These are phyloP conservation scores for Trichoderma endophyticum DNA, from an alignment of 2,329 filamentous ascomycete species.

Conservation along the genomic window DNA sequence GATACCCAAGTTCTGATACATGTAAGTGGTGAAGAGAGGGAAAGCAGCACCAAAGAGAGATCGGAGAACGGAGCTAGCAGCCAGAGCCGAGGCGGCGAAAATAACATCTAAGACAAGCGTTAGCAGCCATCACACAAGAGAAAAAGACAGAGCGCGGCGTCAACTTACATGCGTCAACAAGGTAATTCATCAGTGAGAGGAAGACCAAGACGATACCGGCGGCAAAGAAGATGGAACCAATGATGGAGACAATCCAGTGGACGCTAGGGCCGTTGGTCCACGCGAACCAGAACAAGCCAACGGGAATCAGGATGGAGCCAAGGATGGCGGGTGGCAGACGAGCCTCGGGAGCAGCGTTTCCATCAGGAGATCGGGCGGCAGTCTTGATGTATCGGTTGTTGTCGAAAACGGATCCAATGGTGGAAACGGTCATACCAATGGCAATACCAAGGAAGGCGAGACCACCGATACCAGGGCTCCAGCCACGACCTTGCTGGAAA, in stretches of 20 bases:
- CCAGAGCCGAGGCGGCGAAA: slow-evolving; percentile 71
- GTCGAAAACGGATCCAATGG: slow-evolving; percentile 49
- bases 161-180: slow-evolving; percentile 57
- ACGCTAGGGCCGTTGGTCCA: slow-evolving; percentile 58
- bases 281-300: slow-evolving; percentile 63
- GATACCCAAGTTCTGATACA: slow-evolving; percentile 60
- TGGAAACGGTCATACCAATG: slow-evolving; percentile 59
- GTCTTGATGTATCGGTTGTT: slow-evolving; percentile 51
- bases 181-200: slow-evolving; percentile 62
- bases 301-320: slow-evolving; percentile 55
- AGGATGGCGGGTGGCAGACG: slow-evolving; percentile 59
- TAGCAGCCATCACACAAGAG: slow-evolving; percentile 14
- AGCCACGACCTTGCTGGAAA: slow-evolving; percentile 56
- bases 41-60: slow-evolving; percentile 71
- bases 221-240: slow-evolving; percentile 49
- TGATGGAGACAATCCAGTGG: slow-evolving; percentile 54
- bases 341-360: slow-evolving; percentile 61
- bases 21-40: slow-evolving; percentile 65
- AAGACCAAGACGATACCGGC: slow-evolving; percentile 62
- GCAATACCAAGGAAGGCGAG: slow-evolving; percentile 63
- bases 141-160: background rate
- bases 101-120: slow-evolving; percentile 52
- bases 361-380: slow-evolving; percentile 46
- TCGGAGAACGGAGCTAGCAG: slow-evolving; percentile 68
- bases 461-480: slow-evolving; percentile 56